Evolutionary conservation across 108 stramenopile genomes (phyloP).

Genomic region (Cyclotella atomus): DNA sequence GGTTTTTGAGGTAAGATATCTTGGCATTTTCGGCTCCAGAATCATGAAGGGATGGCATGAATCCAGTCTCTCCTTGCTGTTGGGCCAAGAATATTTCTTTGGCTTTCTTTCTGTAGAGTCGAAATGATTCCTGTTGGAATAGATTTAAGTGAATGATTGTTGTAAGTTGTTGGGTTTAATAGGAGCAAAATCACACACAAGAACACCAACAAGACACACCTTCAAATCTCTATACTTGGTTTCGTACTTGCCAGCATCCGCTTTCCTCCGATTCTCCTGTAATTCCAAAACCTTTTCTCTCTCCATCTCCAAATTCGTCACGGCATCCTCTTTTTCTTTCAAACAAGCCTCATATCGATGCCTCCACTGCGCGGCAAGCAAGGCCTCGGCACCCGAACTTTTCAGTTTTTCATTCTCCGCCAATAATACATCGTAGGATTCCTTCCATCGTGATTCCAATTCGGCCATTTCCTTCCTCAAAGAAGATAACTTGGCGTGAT

Average conservation of each 20-base stretch:
- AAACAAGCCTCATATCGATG: constrained; percentile 87
- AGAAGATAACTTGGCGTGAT: constrained; percentile 56
- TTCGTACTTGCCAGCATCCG: constrained; percentile 77
- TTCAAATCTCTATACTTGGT: constrained; percentile 88
- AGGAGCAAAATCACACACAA: neutral
- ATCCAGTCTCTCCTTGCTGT: constrained; percentile 61
- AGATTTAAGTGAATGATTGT: no score
- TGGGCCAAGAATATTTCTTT: constrained; percentile 92
- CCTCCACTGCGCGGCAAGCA: constrained; percentile 92
- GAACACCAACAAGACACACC: constrained; percentile 11
- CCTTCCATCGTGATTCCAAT: constrained; percentile 90
- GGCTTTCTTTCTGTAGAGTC: constrained; percentile 89
- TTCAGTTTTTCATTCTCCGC: constrained; percentile 85
- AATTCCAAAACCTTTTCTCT: constrained; percentile 55
- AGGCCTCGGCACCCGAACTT: constrained; percentile 85
- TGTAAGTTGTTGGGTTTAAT: no score
- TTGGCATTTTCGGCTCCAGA: constrained; percentile 67
- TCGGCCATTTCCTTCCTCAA: constrained; percentile 70
- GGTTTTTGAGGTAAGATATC: constrained; percentile 76
- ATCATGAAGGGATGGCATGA: constrained; percentile 50
- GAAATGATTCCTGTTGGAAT: constrained; percentile 81
- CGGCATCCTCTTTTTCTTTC: constrained; percentile 82
- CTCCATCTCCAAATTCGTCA: constrained; percentile 63
- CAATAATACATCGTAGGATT: constrained; percentile 82
- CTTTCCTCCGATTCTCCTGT: constrained; percentile 44